Conservation (phyloP, 768 basidiomycete genomes). For the Naematelia encephala region DNA sequence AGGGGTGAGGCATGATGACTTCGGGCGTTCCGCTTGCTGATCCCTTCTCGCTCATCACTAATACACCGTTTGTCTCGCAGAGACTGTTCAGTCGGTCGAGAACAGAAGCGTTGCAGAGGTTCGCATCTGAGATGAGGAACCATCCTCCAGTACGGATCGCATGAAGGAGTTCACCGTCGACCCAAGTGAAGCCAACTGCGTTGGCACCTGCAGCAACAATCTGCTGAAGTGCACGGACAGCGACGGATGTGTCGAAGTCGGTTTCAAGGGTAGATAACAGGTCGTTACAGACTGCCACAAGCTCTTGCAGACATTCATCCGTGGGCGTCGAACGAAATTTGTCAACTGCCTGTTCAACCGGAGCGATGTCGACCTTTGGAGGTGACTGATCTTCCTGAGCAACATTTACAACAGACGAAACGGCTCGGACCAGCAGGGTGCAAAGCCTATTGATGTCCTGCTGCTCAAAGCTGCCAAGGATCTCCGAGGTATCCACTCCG, state of each 20-base stretch:
- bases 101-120: conserved; percentile 90
- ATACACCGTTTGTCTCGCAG: conserved; percentile 76
- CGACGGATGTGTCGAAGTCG: background rate
- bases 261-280: conserved; percentile 2
- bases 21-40: conserved; percentile 72
- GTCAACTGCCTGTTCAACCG: background rate
- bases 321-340: background rate
- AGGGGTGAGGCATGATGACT: conserved; percentile 72
- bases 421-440: background rate
- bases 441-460: conserved; percentile 55
- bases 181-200: conserved; percentile 76
- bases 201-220: conserved; percentile 26
- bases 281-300: background rate
- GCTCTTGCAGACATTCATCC: background rate
- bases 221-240: background rate
- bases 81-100: conserved; percentile 94
- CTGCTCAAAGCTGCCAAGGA: conserved; percentile 94
- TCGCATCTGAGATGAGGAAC: conserved; percentile 87
- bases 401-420: conserved; percentile 4
- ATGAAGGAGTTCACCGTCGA: conserved; percentile 83
- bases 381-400: background rate
- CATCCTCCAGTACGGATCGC: conserved; percentile 85
- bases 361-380: background rate
- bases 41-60: conserved; percentile 87
- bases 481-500: conserved; percentile 87